Base-by-base conservation (phyloP, 192 early-diverging fungal genomes). In the Linnemannia elongata region DNA sequence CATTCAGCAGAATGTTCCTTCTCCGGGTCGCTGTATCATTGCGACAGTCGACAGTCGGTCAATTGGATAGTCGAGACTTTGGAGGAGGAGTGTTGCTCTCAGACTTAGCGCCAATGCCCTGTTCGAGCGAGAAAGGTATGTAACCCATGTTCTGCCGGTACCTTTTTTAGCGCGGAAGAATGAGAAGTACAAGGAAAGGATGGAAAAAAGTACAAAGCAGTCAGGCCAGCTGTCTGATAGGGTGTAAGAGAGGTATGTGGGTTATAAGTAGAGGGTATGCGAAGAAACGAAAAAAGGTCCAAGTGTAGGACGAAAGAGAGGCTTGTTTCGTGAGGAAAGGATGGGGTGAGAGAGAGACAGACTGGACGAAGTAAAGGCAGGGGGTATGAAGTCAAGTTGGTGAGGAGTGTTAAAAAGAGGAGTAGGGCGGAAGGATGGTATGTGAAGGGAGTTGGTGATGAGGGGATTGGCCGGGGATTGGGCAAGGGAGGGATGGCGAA, bases 151-250 rank as follows among this genome's bases (percentile, higher is more conserved):
- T 66, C 60, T 30, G 60, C 60, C 27, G 1, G 60, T 27, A 30
- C n/a, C 60, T 30, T 66, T 30, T 33, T 66, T 66, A 66, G 60
- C 13, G 30, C 60, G 57, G 57, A 60, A 66, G 60, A 66, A 66
- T 66, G 20, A 44, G 42, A 6, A 49, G 47, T 49, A 49, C 47
- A 27, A 33, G 0, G 27, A 66, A 13, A 66, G 30, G 27, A 33
- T 1, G 3, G 27, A 13, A 66, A 30, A 66, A 66, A 30, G 60
- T 66, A 55, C 49, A 55, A 76, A 30, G 69, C 57, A 76, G 83
- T 75, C 78, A 85, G 83, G 63, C 83, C 83, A 85, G 84, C 84
- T 86, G 79, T 70, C 72, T 83, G 75, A 80, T 75, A 66, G 63
- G 15, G 60, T n/a, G 66, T 20, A 38, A 35, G 17, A 17, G 79